Base-by-base conservation (phyloP, 2,329 filamentous ascomycete species). In the Fusarium paranaense region DNA sequence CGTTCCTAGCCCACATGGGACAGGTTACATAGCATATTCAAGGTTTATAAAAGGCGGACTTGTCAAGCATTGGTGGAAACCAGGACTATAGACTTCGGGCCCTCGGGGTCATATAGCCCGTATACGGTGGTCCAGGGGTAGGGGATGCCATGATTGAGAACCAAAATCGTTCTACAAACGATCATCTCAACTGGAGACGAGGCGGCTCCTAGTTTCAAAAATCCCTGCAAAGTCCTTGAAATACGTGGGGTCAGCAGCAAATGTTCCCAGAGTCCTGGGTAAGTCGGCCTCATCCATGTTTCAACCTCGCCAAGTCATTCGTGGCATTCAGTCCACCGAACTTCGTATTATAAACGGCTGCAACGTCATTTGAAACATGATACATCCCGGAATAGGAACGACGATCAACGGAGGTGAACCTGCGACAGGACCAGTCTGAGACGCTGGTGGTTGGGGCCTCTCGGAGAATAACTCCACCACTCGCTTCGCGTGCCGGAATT, bases 401-500 rank as follows among this genome's bases (percentile, higher is more conserved):
- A 54, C 47, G 47, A 52, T 52, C 47, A 52, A 52, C 47, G 47
- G 47, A 52, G 47, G 10, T 14, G 6, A 20, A 54, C 47, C 27
- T 32, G 47, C 47, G 47, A 54, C 47, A 11, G 20, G 9, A 11
- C 37, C 30, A 47, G 38, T 32, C 47, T 62, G 64, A 69, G 65
- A 69, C 67, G 38, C 20, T 35, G 32, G 54, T 50, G 42, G 67
- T 58, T 61, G 54, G 64, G 33, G 6, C 27, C 27, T 52, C 11
- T 70, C 56, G 56, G 54, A 61, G 30, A 65, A 32, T 58, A 64
- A 61, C 52, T 69, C 68, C 66, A 69, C 66, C 66, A 37, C 64
- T 54, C 33, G 30, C 32, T 22, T 3, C 13, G 35, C 18, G n/a
- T 50, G 38, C 60, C 52, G 50, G 54, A 59, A 70, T 65, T 37